phyloP scores from a whole-genome alignment of 2,329 filamentous ascomycete species.

The Pseudocercospora fijiensis region DNA sequence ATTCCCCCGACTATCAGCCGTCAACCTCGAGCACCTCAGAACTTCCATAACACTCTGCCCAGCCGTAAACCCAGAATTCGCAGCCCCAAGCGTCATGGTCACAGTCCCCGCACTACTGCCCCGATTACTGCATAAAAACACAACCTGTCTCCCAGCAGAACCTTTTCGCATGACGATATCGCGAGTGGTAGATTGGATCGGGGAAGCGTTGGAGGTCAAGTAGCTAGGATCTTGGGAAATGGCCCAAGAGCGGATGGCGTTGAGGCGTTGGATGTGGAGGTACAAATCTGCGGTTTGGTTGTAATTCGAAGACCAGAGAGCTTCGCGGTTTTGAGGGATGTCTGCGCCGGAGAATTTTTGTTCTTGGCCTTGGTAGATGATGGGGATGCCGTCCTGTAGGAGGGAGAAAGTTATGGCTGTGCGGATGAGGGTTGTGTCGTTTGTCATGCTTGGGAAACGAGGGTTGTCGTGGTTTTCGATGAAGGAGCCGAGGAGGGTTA shows the following conservation, averaged over 20 bases:
- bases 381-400: constrained; percentile 60
- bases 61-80: constrained; percentile 29
- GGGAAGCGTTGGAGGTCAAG: constrained; percentile 41
- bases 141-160: constrained; percentile 36
- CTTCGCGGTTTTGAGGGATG: constrained; percentile 41
- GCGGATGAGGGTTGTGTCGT: constrained; percentile 56
- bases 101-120: constrained; percentile 19
- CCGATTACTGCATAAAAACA: constrained; percentile 37
- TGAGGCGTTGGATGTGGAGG: constrained; percentile 45
- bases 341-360: constrained; percentile 50
- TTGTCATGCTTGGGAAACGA: constrained; percentile 46
- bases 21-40: constrained; percentile 46
- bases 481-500: constrained; percentile 42
- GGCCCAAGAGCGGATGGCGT: constrained; percentile 50
- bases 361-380: constrained; percentile 64
- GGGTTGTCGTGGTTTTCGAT: constrained; percentile 41
- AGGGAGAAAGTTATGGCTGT: constrained; percentile 61
- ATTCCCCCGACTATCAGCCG: constrained; percentile 46
- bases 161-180: constrained; percentile 50
- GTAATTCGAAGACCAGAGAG: constrained; percentile 41
- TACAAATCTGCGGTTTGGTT: constrained; percentile 42
- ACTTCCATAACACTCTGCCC: constrained; percentile 40
- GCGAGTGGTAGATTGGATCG: constrained; percentile 41
- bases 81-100: constrained; percentile 33
- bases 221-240: constrained; percentile 42